Conservation (phyloP, 495 filamentous ascomycete genomes). For the Aspergillus conjunctus region DNA sequence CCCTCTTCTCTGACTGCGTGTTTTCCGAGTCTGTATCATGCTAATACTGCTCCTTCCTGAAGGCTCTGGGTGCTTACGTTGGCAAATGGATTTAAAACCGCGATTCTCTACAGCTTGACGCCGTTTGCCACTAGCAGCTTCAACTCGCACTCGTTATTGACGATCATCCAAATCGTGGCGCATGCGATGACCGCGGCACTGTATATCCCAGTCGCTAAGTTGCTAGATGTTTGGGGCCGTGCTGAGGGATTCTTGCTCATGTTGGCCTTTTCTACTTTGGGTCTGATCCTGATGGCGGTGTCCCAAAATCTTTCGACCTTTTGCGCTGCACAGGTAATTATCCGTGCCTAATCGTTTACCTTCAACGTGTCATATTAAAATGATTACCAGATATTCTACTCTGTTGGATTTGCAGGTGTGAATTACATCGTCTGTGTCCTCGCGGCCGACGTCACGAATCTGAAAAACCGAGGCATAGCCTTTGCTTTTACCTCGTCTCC, state of each 20-base stretch:
- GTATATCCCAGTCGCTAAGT: conserved; percentile 62
- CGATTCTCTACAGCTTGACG: conserved; percentile 31
- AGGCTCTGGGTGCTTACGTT: conserved; percentile 52
- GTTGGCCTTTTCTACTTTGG: conserved; percentile 37
- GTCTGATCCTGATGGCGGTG: conserved; percentile 52
- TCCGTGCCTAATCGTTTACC: background rate
- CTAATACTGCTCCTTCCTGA: conserved; percentile 1
- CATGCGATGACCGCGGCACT: conserved; percentile 38
- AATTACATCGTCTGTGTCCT: conserved; percentile 59
- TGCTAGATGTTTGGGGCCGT: conserved; percentile 67
- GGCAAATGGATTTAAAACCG: conserved; percentile 41
- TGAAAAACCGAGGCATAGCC: conserved; percentile 62
- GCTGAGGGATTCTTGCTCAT: conserved; percentile 54
- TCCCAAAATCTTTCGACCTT: conserved; percentile 50
- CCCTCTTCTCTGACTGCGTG: background rate
- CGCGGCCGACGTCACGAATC: conserved; percentile 60
- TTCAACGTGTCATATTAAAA: background rate
- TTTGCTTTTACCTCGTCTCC: conserved; percentile 61
- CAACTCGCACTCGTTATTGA: conserved; percentile 57
- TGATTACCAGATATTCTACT: conserved; percentile 52
- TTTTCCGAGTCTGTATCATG: background rate
- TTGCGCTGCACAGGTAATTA: conserved; percentile 49
- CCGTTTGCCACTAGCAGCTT: conserved; percentile 51
- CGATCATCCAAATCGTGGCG: conserved; percentile 56
- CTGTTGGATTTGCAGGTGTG: conserved; percentile 56